Base-by-base conservation (phyloP, 192 early-diverging fungal species). In the Chytriomyces sp. region DNA sequence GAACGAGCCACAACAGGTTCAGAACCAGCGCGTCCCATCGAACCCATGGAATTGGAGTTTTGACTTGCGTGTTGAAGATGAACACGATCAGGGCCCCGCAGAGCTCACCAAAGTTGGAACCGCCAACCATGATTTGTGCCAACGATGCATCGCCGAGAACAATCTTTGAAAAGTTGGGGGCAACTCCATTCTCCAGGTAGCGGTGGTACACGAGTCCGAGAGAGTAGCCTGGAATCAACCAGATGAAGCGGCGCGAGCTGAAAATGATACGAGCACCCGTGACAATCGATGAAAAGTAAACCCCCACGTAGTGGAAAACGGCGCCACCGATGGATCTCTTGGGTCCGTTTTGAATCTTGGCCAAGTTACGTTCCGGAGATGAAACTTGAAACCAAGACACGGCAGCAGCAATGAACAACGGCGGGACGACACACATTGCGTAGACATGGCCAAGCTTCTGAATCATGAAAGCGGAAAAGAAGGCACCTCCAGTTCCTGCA, bases 21-120 rank as follows among this genome's bases (percentile, higher is more conserved):
- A 78, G 67, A 13, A 87, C 57, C 13, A 59, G 13, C 79, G 67
- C 89, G 35, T 35, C 35, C 35, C 35, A 35, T 35, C 35, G 85
- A 62, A 88, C 82, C 78, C 66, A 82, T 0, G 88, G 88, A 8
- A 89, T 70, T 18, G 88, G 88, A 28, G 87, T 88, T 76, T 83
- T 80, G 78, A 89, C 50, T 68, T 45, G 71, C 35, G 64, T 76
- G 67, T 84, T 82, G 71, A 89, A 86, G 35, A 35, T 35, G 35
- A 35, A 35, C 35, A 35, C 35, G 35, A 35, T 35, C 35, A 35
- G 35, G 35, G 35, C 35, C 0, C 86, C 88, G 49, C 88, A 86
- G 72, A 88, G 67, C 66, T 90, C 89, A 61, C 89, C 89, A 85
- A 90, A 90, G 66, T 90, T 90, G 77, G 87, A 89, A 20, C 86